Base-by-base conservation (phyloP, 805 yeast species). In the Barnettozyma salicaria region DNA sequence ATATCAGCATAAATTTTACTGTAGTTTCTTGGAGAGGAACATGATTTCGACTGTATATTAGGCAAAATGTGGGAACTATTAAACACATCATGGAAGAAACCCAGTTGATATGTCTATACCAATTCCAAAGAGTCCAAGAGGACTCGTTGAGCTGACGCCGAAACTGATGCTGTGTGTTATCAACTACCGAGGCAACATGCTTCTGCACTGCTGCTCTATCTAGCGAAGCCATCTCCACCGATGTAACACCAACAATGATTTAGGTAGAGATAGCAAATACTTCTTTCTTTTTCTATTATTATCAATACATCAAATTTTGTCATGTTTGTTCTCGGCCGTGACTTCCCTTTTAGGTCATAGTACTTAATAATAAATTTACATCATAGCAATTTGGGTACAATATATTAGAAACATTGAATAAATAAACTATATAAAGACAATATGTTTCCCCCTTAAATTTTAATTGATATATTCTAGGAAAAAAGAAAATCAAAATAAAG, bases 51-150 rank as follows among this genome's bases (percentile, higher is more conserved):
- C 74, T 71, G 28, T 53, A 56, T 32, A 55, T 43, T 16, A 72
- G 32, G 5, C 80, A 82, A 31, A 57, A 37, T 12, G 66, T 34
- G 1, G 95, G 95, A 18, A 80, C 52, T 19, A 75, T 45, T 62
- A 11, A 70, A 57, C 32, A 78, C 59, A 54, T 83, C 80, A 47
- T 76, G 64, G 34, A 17, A 11, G 33, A 19, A 18, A 27, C 18
- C 94, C 94, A 85, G 59, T 81, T 81, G 44, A 85, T 65, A 60
- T 82, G 85, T 47, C 75, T 60, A 56, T 77, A 67, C 78, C 87
- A 81, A 61, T 83, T 83, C 49, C 70, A 46, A 44, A 74, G 56
- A n/a, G 89, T 81, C 79, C 83, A 77, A 27, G 38, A 34, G 3
- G 41, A 38, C 16, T 38, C 41, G 7, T 24, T 38, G 13, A 38